Base-by-base conservation (phyloP, 805 yeast genomes). In the Candida suzukii region DNA sequence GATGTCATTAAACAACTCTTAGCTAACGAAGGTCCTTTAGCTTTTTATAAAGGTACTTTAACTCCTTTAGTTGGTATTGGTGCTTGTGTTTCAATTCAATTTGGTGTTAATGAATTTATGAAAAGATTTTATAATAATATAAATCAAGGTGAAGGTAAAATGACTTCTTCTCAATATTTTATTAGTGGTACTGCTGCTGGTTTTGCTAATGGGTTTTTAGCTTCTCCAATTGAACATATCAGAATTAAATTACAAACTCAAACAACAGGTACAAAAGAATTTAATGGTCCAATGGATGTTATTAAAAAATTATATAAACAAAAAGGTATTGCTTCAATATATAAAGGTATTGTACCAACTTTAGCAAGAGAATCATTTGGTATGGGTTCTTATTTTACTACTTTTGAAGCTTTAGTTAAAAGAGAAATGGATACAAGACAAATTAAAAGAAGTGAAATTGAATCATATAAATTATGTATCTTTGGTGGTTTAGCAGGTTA, bases 41-140 rank as follows among this genome's bases (percentile, higher is more conserved):
- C 95, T 0, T 87, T 93, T 56, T 93, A 93, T 61, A 81, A 95
- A 62, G 99, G 99, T 28, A 88, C 96, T 1, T 55, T 88, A 51
- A 90, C 97, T 1, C 99, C 99, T 18, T 70, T 93, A 51, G 61
- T 91, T 28, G 99, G 99, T 12, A 87, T 91, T n/a, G 99, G 99
- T 39, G 96, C 95, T 0, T 90, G 97, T 70, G 97, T 93, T 12
- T 86, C 96, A 9, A 85, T 91, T 32, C 99, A 93, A 63, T 93
- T 93, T 57, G 93, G 96, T 36, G 95, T 88, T 29, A 90, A 90
- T 56, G 98, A 93, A 61, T 83, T 73, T 55, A 88, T 91, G 96
- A 93, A 93, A 65, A 72, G 97, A 54, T 66, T 71, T 45, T 88
- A 84, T 56, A 61, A 57, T 35, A 67, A 66, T 39, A 57, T 57